Evolutionary conservation across 148 eudicot genomes (phyloP).

Genomic region (Vaccinium vitisidaea): DNA sequence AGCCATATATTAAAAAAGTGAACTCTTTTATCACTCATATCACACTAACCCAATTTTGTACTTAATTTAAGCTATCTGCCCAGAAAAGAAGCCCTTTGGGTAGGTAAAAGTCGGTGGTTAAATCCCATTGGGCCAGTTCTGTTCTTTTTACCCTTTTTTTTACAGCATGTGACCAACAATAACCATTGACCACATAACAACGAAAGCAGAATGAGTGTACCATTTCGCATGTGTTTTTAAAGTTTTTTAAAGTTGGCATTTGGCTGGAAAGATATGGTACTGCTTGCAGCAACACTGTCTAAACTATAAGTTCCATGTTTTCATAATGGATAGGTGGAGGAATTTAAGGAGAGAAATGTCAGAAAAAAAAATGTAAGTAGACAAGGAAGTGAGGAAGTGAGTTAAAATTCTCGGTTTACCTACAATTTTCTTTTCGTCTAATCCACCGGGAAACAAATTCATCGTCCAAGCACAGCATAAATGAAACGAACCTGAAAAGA

Average conservation of each 20-base stretch:
- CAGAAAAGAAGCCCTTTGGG: not conserved
- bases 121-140: not conserved
- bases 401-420: not conserved
- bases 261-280: not conserved
- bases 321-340: not conserved
- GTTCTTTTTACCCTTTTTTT: not conserved
- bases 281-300: not conserved
- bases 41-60: not conserved
- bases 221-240: conserved; percentile 6
- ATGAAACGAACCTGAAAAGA: not conserved
- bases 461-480: not conserved
- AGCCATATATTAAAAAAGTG: not conserved
- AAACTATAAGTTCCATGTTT: not conserved
- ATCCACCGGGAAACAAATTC: not conserved
- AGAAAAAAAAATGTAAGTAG: not conserved
- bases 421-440: not conserved
- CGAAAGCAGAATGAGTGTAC: not conserved
- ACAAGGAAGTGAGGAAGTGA: not conserved
- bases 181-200: conserved; percentile 8
- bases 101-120: conserved; percentile 6
- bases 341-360: not conserved
- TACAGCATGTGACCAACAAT: conserved; percentile 10
- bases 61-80: not conserved
- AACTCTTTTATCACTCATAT: conserved; percentile 3
- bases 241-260: conserved; percentile 2